Conservation (phyloP, 257 asterid genomes). For the Solanum commersonii region DNA sequence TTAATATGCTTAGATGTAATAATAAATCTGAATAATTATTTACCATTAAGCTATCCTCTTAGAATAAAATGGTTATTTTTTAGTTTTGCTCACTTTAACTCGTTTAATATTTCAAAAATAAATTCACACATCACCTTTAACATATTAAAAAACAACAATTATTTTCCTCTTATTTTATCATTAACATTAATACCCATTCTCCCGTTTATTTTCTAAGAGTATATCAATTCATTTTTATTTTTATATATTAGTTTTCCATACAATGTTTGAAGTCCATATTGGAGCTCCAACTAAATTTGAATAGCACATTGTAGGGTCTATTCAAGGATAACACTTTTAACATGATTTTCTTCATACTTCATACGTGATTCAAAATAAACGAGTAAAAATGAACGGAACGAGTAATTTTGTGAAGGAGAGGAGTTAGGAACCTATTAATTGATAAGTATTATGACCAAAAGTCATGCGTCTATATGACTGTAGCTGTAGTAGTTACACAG, state of each 20-base stretch:
- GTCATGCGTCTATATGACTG: background rate
- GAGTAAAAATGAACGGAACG: background rate
- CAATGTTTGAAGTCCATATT: fast-evolving
- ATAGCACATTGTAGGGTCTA: fast-evolving
- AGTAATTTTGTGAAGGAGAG: background rate
- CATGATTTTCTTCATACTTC: too few species aligned
- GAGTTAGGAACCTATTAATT: background rate
- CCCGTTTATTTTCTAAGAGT: background rate
- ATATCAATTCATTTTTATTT: too few species aligned
- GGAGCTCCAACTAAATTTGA: fast-evolving
- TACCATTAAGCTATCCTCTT: background rate
- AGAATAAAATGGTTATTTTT: background rate
- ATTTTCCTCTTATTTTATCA: background rate
- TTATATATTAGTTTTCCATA: too few species aligned
- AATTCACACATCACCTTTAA: background rate
- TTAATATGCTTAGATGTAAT: background rate
- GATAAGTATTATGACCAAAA: background rate
- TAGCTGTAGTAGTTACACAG: background rate
- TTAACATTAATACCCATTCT: background rate
- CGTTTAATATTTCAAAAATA: too few species aligned
- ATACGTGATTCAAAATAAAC: too few species aligned
- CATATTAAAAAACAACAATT: background rate
- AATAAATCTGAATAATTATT: background rate
- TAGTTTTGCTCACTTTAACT: background rate
- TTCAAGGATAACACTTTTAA: too few species aligned